Base-by-base conservation (phyloP, 2,329 filamentous ascomycete genomes). In the Trichoderma sp. region DNA sequence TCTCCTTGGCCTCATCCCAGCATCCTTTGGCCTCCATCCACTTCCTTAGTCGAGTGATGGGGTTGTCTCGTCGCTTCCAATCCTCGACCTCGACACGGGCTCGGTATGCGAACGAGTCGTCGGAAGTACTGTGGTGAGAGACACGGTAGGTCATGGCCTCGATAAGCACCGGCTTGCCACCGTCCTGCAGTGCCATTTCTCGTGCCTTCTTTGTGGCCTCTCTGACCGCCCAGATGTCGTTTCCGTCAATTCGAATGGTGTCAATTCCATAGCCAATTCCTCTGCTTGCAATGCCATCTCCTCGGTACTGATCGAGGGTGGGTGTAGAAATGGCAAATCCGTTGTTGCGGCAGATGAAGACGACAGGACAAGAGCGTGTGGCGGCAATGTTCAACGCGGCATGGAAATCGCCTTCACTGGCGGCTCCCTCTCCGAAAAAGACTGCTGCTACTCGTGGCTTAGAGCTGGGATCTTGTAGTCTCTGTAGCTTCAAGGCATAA, bases 71-170 rank as follows among this genome's bases (percentile, higher is more conserved):
- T 0, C 94, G 87, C 81, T 97, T 97, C 94, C 94, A 97, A 80
- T 97, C 93, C 79, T 97, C 94, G 81, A 99, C 96, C 79, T 99
- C 96, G 1, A 98, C 91, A 30, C 92, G 90, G 1, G 95, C 94
- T 9, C 96, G 92, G 83, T 99, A 99, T 0, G 96, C 96, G 78
- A 98, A 99, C 30, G 93, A 96, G 82, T 99, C 96, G 79, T 99
- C 96, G 0, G 93, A 96, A 0, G 96, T 99, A 82, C 94, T 97
- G 84, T 99, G 96, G 80, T 99, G 94, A 7, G 93, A 95, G 57
- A 98, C 95, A n/a, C 96, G 94, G 83, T 99, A 99, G 28, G 93
- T 95, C 93, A 99, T 97, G 71, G 94, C 94, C 83, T 99, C 96
- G 53, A 99, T 92, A 8, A 99, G 84, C 0, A 99, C 88, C 0